These are phyloP conservation scores for Magnusiomyces suaveolens DNA, from an alignment of 1,139 yeast genomes.

Conservation along the genomic window DNA sequence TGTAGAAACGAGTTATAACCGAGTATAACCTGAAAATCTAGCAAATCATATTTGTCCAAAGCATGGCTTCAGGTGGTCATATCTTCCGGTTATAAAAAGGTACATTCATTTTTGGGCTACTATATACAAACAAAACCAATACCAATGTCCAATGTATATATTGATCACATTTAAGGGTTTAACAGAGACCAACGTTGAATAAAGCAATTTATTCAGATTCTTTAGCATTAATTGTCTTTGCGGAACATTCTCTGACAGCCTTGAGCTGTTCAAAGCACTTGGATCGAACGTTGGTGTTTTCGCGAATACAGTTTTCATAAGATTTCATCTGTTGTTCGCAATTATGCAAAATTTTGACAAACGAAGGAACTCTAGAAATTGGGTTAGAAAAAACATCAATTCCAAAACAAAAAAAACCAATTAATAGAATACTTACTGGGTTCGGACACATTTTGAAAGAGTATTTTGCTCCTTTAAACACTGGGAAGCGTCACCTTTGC, in stretches of 20 bases:
- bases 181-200: too few relatives aligned
- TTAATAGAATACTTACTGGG: slow-evolving; percentile 22
- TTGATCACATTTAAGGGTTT: too few relatives aligned
- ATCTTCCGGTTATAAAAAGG: too few relatives aligned
- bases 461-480: slow-evolving; percentile 45
- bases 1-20: too few relatives aligned
- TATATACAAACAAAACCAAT: too few relatives aligned
- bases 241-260: slow-evolving; percentile 34
- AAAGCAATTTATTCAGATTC: slow-evolving; percentile 12
- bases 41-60: too few relatives aligned
- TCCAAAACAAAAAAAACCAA: not conserved
- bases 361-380: slow-evolving; percentile 43
- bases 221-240: slow-evolving; percentile 23
- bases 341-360: slow-evolving; percentile 49
- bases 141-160: too few relatives aligned
- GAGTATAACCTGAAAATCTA: too few relatives aligned
- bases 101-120: too few relatives aligned
- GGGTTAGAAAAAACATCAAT: not conserved
- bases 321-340: slow-evolving; percentile 48
- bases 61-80: too few relatives aligned
- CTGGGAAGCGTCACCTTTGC: slow-evolving; percentile 39
- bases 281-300: slow-evolving; percentile 32
- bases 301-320: slow-evolving; percentile 51
- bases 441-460: slow-evolving; percentile 49
- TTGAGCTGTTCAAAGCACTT: slow-evolving; percentile 36